Evolutionary conservation across 2,329 filamentous ascomycete species (phyloP), one percentile per base, ranked within the genome.

Genomic region (Aspergillus carbonarius): DNA sequence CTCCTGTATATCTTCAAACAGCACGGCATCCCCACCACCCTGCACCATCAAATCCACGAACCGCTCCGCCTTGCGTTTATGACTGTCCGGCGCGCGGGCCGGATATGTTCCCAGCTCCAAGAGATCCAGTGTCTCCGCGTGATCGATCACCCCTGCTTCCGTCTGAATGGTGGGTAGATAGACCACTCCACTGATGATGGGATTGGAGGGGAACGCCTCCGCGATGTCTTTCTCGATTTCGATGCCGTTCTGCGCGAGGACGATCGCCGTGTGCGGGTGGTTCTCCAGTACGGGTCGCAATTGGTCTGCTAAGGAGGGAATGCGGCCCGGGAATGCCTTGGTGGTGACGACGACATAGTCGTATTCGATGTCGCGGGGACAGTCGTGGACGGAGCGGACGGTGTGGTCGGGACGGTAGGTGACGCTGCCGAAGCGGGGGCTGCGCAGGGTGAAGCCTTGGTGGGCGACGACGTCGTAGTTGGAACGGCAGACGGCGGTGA

Each of bases 181-280:
- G 18, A 81, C 78, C 1, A 86, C 83, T 39, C 80, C 81, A 42
- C 81, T 85, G 6, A 88, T 66, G 20, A 88, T 76, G 0, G 83
- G 80, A 32, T 81, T 82, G 0, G 67, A 55, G 0, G 83, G 83
- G 61, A 83, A 88, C 0, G 72, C 70, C 0, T 67, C 63, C 0
- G 71, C 65, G 53, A 85, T 86, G 15, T 83, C 80, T 9, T 82
- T 77, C 66, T 88, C 85, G 59, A 87, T 86, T 1, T 78, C 80
- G 37, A 88, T 81, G 0, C 85, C 85, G 63, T 88, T 88, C 60
- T 88, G 85, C 15, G 86, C 79, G 0, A 88, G 79, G 7, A 84
- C 83, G 40, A 88, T 82, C 0, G 81, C 78, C 0, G 84, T 86
- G 49, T 74, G 18, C 54, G 51, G 46, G 5, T 69, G 48, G 9